Conservation (phyloP, 176 grass and related monocot genomes). For the Sorghum bicolor region DNA sequence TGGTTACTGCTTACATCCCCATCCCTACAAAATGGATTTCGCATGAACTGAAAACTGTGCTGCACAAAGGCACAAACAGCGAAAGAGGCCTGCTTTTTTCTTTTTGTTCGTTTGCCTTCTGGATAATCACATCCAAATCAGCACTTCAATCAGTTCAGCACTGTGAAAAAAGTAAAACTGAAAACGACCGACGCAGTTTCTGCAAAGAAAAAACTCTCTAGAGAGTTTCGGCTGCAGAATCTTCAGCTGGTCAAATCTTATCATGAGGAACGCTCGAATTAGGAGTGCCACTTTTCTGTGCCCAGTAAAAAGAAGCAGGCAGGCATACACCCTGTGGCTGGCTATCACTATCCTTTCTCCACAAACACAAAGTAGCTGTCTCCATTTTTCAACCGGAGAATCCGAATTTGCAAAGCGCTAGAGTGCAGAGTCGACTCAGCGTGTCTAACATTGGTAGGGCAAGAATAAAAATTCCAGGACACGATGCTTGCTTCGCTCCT, state of each 20-base stretch:
- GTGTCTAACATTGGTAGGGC: conserved; percentile 12
- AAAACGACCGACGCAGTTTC: not conserved
- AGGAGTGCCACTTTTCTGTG: not conserved
- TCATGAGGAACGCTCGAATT: conserved; percentile 1
- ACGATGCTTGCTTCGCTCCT: conserved; percentile 33
- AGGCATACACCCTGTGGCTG: not conserved
- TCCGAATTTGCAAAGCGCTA: conserved; percentile 15
- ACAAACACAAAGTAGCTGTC: not conserved
- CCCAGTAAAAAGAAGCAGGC: conserved; percentile 3
- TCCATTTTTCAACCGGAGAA: conserved; percentile 34
- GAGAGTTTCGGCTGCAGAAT: not conserved
- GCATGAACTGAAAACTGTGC: no score
- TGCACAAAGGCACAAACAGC: no score
- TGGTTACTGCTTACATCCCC: not conserved
- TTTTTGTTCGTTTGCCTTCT: not conserved
- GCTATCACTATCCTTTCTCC: not conserved
- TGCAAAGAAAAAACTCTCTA: not conserved
- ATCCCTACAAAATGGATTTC: not conserved
- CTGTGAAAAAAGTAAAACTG: not conserved
- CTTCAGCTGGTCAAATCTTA: conserved; percentile 23
- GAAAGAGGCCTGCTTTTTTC: not conserved
- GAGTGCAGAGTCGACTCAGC: conserved; percentile 38
- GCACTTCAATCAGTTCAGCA: not conserved
- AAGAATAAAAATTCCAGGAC: conserved; percentile 34
- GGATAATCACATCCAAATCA: not conserved